phyloP scores from a whole-genome alignment of 352 stramenopile genomes.

The Aphanomyces cochlioides region DNA sequence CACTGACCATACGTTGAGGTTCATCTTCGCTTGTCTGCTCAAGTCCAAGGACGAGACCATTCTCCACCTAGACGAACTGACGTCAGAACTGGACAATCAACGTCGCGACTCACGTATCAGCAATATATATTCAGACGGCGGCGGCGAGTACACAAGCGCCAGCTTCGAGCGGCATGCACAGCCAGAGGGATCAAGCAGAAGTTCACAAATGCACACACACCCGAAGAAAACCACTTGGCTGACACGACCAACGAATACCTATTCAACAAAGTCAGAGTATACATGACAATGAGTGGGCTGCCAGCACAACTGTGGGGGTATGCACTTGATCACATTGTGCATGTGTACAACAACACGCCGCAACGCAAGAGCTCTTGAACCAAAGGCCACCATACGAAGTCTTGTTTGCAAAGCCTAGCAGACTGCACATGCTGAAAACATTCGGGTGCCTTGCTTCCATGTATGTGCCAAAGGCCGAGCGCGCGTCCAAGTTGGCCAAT shows the following conservation, averaged over 20 bases:
- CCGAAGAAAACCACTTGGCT: neutral
- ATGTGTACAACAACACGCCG: too few relatives aligned
- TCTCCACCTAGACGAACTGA: neutral
- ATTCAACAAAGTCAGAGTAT: neutral
- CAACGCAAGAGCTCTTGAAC: too few relatives aligned
- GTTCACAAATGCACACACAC: neutral
- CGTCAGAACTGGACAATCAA: neutral
- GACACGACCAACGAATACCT: constrained; percentile 4
- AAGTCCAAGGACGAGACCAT: neutral
- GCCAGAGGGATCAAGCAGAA: too few relatives aligned
- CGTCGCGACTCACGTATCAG: neutral
- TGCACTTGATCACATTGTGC: too few relatives aligned
- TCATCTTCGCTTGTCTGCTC: neutral
- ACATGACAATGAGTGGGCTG: neutral
- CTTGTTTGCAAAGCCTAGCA: neutral
- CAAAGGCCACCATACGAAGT: neutral
- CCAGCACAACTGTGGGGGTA: too few relatives aligned
- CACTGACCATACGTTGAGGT: neutral
- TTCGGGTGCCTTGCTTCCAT: constrained; percentile 30
- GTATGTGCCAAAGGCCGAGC: constrained; percentile 19
- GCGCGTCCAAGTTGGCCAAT: constrained; percentile 24
- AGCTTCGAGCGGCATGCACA: too few relatives aligned
- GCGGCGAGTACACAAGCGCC: too few relatives aligned
- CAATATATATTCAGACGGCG: neutral
- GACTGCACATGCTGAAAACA: constrained; percentile 20